Percentiles rank a stretch among this genome's conserved stretches.
Evolutionary conservation across 2,329 filamentous ascomycete genomes (phyloP).

Genomic region (Aspergillus jensenii): DNA sequence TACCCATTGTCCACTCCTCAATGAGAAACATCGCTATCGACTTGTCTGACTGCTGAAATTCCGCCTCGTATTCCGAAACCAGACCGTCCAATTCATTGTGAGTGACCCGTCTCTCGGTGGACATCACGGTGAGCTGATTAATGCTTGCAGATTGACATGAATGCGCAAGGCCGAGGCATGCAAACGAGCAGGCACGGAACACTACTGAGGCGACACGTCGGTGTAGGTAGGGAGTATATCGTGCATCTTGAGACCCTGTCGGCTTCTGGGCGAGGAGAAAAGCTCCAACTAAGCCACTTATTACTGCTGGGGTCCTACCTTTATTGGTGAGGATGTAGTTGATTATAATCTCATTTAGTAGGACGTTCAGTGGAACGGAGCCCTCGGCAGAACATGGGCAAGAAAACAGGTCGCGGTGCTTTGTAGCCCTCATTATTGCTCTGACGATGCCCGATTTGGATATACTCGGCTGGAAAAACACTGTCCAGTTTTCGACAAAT

Average conservation of each 20-base stretch:
- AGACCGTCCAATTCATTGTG: background rate
- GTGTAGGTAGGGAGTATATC: background rate
- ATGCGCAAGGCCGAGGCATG: background rate
- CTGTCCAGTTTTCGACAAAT: background rate
- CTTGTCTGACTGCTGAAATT: background rate
- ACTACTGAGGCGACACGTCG: background rate
- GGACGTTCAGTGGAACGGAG: background rate
- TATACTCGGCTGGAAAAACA: background rate
- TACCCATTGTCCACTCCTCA: background rate
- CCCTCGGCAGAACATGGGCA: background rate
- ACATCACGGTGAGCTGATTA: background rate
- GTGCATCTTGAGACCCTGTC: too few species aligned
- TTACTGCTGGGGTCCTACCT: background rate
- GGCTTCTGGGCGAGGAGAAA: too few species aligned
- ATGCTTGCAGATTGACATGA: background rate
- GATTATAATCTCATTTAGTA: background rate
- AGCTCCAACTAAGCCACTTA: background rate
- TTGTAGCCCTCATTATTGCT: background rate
- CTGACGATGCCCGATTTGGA: background rate
- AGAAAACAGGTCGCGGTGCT: background rate
- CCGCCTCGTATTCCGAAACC: background rate
- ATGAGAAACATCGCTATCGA: background rate
- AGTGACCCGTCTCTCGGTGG: background rate
- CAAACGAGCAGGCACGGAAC: slow-evolving; percentile 1
- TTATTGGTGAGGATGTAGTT: background rate